Evolutionary conservation across 257 asterid genomes (phyloP).

Genomic region (Gentiana straminea): DNA sequence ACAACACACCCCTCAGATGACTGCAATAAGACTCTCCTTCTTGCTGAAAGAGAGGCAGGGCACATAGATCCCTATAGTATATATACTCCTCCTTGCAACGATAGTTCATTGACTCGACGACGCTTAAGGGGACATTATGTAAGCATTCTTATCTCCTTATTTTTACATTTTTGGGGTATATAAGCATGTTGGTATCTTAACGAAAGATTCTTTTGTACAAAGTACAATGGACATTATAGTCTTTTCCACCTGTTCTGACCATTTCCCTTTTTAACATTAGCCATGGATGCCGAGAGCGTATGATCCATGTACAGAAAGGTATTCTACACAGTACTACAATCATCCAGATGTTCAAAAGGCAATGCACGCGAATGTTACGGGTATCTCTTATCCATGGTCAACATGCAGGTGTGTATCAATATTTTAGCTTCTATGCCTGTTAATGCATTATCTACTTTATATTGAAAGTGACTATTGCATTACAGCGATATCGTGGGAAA

Average conservation of each 20-base stretch:
- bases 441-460: constrained; percentile 4
- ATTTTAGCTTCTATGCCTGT: constrained; percentile 7
- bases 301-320: constrained; percentile 86
- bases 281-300: constrained; percentile 93
- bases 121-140: constrained; percentile 75
- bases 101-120: constrained; percentile 40
- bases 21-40: constrained; percentile 41
- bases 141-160: constrained; percentile 18
- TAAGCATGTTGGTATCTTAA: too few relatives aligned
- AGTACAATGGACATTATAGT: neutral
- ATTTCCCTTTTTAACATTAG: constrained; percentile 27
- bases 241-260: constrained; percentile 2
- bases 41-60: constrained; percentile 70
- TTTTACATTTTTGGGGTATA: too few relatives aligned
- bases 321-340: constrained; percentile 64
- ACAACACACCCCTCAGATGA: constrained; percentile 71
- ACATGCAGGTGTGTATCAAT: constrained; percentile 65
- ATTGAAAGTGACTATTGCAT: constrained; percentile 9
- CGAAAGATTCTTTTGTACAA: too few relatives aligned
- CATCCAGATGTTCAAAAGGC: constrained; percentile 86
- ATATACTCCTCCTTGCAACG: constrained; percentile 67
- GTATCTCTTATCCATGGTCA: constrained; percentile 61
- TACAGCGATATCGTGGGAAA: constrained; percentile 70
- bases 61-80: constrained; percentile 85
- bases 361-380: constrained; percentile 70